phyloP scores from a whole-genome alignment of 768 basidiomycete species.

The Dioszegia aurantiaca region DNA sequence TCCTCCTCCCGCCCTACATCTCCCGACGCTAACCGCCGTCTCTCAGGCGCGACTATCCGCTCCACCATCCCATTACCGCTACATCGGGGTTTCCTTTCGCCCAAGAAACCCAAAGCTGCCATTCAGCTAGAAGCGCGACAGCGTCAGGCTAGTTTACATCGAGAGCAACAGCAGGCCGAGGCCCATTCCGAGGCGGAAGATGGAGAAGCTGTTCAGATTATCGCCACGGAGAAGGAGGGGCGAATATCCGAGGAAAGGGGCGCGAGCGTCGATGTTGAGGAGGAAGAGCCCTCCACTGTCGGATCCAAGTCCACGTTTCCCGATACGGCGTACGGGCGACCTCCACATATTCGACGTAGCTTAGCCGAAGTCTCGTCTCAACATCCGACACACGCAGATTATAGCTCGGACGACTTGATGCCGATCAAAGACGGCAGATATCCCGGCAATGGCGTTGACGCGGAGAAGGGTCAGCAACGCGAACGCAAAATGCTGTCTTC shows the following conservation, averaged over 20 bases:
- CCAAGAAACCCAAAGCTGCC: conserved; percentile 37
- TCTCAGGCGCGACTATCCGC: conserved; percentile 21
- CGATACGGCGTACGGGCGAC: background rate
- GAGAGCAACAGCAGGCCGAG: background rate
- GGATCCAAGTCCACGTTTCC: background rate
- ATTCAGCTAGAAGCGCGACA: conserved; percentile 30
- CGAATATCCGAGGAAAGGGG: conserved; percentile 6
- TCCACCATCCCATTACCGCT: conserved; percentile 27
- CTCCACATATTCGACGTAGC: conserved; percentile 11
- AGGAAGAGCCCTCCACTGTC: background rate
- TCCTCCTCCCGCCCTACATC: conserved; percentile 14
- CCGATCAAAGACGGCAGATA: background rate
- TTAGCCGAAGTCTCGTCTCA: conserved; percentile 23
- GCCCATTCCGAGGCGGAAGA: background rate
- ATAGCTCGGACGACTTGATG: conserved; percentile 30
- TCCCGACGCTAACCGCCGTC: conserved; percentile 8
- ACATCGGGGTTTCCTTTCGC: conserved; percentile 31
- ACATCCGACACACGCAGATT: conserved; percentile 14
- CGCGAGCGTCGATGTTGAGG: background rate
- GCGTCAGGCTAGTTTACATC: background rate
- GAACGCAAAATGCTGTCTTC: background rate
- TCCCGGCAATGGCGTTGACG: background rate
- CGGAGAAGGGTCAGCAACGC: background rate
- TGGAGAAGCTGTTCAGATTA: background rate
- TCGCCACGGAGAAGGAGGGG: background rate